These are phyloP conservation scores for Phylloporus arenicola DNA, from an alignment of 768 basidiomycete species.

Conservation along the genomic window DNA sequence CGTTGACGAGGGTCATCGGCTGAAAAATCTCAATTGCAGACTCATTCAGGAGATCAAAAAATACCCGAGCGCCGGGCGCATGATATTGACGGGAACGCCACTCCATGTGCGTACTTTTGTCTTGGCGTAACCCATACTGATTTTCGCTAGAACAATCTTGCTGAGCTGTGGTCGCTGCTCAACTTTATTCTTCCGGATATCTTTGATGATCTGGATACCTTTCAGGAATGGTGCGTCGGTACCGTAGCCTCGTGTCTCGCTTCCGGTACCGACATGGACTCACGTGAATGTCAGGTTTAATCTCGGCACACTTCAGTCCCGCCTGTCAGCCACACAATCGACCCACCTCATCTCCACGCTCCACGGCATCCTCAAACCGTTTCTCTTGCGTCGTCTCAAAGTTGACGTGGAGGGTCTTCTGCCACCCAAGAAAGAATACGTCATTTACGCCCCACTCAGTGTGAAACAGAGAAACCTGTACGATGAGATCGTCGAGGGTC, in stretches of 20 bases:
- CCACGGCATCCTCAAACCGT: slow-evolving; percentile 91
- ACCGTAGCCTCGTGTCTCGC: background rate
- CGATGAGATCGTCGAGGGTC: slow-evolving; percentile 68
- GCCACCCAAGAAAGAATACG: slow-evolving; percentile 92
- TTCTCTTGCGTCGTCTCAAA: slow-evolving; percentile 88
- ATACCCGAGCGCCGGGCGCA: slow-evolving; percentile 76
- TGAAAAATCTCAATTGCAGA: slow-evolving; percentile 92
- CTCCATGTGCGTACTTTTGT: slow-evolving; percentile 60
- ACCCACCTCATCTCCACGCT: slow-evolving; percentile 69
- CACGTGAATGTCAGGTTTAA: slow-evolving; percentile 50
- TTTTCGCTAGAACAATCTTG: slow-evolving; percentile 80
- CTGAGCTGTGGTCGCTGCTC: slow-evolving; percentile 90
- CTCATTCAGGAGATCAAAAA: slow-evolving; percentile 88
- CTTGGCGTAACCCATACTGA: background rate
- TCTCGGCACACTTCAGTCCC: slow-evolving; percentile 55
- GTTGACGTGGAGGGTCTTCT: slow-evolving; percentile 74
- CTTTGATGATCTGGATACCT: slow-evolving; percentile 82
- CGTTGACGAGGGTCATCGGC: slow-evolving; percentile 90
- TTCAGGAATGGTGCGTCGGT: slow-evolving; percentile 73
- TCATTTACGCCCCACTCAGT: slow-evolving; percentile 87
- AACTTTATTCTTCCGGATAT: slow-evolving; percentile 96
- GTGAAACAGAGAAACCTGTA: slow-evolving; percentile 80
- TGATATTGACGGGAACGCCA: slow-evolving; percentile 95
- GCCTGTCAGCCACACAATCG: slow-evolving; percentile 54
- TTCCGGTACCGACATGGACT: background rate